Base-by-base conservation (phyloP, 1,284 basidiomycete genomes). In the Moesziomyces aphidis region DNA sequence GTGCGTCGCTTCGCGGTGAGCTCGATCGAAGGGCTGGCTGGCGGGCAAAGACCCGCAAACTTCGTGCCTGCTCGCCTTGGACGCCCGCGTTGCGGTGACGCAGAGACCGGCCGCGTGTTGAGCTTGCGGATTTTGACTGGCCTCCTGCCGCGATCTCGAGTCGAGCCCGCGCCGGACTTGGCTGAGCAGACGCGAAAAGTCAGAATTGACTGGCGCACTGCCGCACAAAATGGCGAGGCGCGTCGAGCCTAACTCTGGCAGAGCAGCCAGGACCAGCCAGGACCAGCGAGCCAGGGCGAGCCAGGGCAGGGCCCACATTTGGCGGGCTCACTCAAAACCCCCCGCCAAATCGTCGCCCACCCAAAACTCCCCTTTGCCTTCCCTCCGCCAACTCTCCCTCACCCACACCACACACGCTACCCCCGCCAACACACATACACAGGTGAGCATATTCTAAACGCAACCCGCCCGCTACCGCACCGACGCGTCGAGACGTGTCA, bases 401-500 rank as follows among this genome's bases (percentile, higher is more conserved):
- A 51, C 65, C 52, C 61, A 54, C 54, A 59, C 59, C 56, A 64
- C 63, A 62, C 69, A 61, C 55, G 62, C 56, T 42, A 42, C n/a
- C 51, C n/a, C 49, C 48, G 21, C 53, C 26, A 17, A 26, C 53
- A 50, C 47, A 48, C 51, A 68, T 44, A 63, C 57, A 68, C 57
- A 68, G 63, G 65, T 73, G 51, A 73, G 61, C 71, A 68, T 64
- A 68, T 69, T 64, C 47, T 58, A 61, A 61, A 56, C 53, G n/a
- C 57, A 47, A 36, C 54, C 49, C 43, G 43, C 57, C 58, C 50
- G n/a, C 26, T 34, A 44, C 48, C 51, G 48, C 31, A 58, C 43
- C 61, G 64, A 73, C 64, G 66, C 66, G 65, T 69, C 61, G 51
- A 61, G 65, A 69, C 65, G 64, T 65, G 71, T 58, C 48, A 19